These are phyloP conservation scores for Phytophthora pisi DNA, from an alignment of 352 stramenopile genomes.

Conservation along the genomic window DNA sequence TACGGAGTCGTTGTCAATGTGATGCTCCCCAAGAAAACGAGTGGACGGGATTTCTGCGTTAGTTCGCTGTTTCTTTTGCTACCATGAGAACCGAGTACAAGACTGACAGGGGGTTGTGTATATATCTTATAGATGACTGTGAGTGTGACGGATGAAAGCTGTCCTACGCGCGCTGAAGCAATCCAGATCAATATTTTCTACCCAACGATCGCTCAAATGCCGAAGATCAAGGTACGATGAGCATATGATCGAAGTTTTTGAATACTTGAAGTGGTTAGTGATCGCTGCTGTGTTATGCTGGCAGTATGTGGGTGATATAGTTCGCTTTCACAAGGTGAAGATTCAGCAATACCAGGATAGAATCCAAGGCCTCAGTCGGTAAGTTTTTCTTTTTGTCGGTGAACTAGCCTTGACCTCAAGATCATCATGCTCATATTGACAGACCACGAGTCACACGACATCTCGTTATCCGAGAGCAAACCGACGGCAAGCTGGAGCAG, in stretches of 20 bases:
- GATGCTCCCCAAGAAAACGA: constrained; percentile 67
- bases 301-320: constrained; percentile 75
- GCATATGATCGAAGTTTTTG: background rate
- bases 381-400: constrained; percentile 15
- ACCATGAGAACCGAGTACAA: background rate
- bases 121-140: constrained; percentile 65
- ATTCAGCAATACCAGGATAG: constrained; percentile 67
- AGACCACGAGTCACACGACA: constrained; percentile 57
- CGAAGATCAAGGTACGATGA: constrained; percentile 54
- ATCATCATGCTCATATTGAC: background rate
- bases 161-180: constrained; percentile 51
- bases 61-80: constrained; percentile 24
- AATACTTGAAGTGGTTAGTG: background rate
- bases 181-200: constrained; percentile 76
- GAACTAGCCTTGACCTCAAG: no score
- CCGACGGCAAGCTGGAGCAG: constrained; percentile 42
- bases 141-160: constrained; percentile 69
- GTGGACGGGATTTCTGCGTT: constrained; percentile 69
- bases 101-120: background rate
- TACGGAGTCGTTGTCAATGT: constrained; percentile 82
- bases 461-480: constrained; percentile 55
- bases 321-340: constrained; percentile 79
- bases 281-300: constrained; percentile 6
- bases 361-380: constrained; percentile 65
- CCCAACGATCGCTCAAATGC: constrained; percentile 60